Base-by-base conservation (phyloP, 2,329 filamentous ascomycete genomes). In the Penicillium sp. region DNA sequence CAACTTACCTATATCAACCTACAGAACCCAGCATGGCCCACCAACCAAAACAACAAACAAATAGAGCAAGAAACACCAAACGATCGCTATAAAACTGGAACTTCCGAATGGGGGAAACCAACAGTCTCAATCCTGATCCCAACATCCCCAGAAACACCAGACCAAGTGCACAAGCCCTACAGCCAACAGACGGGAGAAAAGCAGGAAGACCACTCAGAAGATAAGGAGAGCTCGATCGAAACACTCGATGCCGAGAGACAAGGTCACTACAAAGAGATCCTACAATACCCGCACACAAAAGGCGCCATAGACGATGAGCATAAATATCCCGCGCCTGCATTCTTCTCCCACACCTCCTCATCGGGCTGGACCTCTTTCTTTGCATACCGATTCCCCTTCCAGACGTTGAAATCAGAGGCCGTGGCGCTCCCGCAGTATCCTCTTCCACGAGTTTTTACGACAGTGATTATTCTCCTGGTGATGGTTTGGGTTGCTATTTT, bases 401-500 rank as follows among this genome's bases (percentile, higher is more conserved):
- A 58, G 8, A 52, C 52, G 35, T 21, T 63, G n/a, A 55, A 54
- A 40, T 51, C 41, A 6, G 44, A 51, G 1, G 40, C 47, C 4
- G 21, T 40, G 7, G 38, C 42, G 13, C 50, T 57, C 15, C 35
- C 56, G 3, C 51, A 42, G 1, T 46, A 55, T 21, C 41, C 50
- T 4, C 31, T 63, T 7, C 57, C 60, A 4, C 56, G 48, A 3
- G 39, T 56, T 1, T 60, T 62, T 23, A 55, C 59, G 2, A 58
- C 59, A 0, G 58, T 64, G 5, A 58, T 60, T 23, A 38, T 63
- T 29, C 51, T 65, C 6, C 48, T 66, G 9, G 52, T 48, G 13
- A 46, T 67, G 49, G 58, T 64, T 6, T 67, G 65, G 65, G 45
- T 67, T 40, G 58, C 57, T 3, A 59, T 66, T 4, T 49, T 67